A percentile compares a stretch with the other conserved stretches of the same genome.
Evolutionary conservation across 2,329 filamentous ascomycete species (phyloP).

Genomic region (Cladosporium austrohemisphaericum): DNA sequence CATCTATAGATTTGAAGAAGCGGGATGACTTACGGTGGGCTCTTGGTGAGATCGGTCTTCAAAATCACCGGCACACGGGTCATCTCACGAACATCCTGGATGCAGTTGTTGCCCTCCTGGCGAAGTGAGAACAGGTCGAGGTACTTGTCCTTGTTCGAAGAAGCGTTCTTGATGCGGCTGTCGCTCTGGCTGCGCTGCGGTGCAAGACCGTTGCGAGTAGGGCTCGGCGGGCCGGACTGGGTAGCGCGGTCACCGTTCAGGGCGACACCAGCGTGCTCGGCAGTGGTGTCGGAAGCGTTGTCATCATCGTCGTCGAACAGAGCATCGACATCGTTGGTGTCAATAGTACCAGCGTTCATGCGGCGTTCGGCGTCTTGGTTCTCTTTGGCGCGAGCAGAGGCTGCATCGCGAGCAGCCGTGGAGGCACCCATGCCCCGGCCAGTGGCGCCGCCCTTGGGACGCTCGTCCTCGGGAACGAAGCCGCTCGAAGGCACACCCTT

Average conservation of each 20-base stretch:
- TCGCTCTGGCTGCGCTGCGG: slow-evolving; percentile 83
- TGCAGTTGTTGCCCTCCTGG: slow-evolving; percentile 91
- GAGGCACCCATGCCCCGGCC: slow-evolving; percentile 58
- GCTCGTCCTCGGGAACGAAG: slow-evolving; percentile 94
- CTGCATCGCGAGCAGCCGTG: slow-evolving; percentile 79
- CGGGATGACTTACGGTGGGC: slow-evolving; percentile 80
- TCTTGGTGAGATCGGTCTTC: slow-evolving; percentile 98
- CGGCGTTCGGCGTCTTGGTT: slow-evolving; percentile 86
- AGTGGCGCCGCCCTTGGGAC: slow-evolving; percentile 69
- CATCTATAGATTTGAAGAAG: background rate
- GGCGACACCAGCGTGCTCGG: slow-evolving; percentile 77
- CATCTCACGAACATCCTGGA: slow-evolving; percentile 98
- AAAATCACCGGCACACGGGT: slow-evolving; percentile 94
- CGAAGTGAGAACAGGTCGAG: slow-evolving; percentile 82
- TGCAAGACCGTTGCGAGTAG: slow-evolving; percentile 67
- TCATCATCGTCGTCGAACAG: slow-evolving; percentile 93
- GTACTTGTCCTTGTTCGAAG: slow-evolving; percentile 95
- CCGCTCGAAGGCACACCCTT: slow-evolving; percentile 96
- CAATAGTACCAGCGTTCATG: slow-evolving; percentile 91
- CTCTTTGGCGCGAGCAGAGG: slow-evolving; percentile 76
- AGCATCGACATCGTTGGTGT: slow-evolving; percentile 89
- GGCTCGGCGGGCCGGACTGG: slow-evolving; percentile 91
- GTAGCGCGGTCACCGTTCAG: slow-evolving; percentile 78
- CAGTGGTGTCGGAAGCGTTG: slow-evolving; percentile 81
- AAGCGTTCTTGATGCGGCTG: slow-evolving; percentile 72